Evolutionary conservation across 2,329 filamentous ascomycete genomes (phyloP).

Genomic region (Alternaria brassicicola): DNA sequence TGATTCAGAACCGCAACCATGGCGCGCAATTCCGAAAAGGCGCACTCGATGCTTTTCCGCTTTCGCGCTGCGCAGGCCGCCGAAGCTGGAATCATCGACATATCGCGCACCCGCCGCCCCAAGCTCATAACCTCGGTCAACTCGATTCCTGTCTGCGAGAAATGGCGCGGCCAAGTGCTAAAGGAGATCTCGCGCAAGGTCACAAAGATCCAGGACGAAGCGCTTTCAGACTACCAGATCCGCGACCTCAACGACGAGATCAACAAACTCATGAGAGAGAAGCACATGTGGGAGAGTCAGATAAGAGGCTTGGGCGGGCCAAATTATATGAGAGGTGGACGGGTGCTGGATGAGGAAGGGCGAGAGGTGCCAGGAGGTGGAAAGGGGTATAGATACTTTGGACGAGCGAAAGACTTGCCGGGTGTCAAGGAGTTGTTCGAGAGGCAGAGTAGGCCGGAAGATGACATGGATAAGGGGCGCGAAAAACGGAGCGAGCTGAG

Average conservation of each 20-base stretch:
- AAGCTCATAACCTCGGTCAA: constrained; percentile 88
- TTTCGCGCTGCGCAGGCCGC: constrained; percentile 97
- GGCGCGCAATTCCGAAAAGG: constrained; percentile 98
- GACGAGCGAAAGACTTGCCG: constrained; percentile 83
- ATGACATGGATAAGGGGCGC: constrained; percentile 64
- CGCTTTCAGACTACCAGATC: constrained; percentile 95
- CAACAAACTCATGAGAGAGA: constrained; percentile 98
- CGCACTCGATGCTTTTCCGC: constrained; percentile 99
- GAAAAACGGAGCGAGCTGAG: constrained; percentile 73
- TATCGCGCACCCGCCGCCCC: constrained; percentile 84
- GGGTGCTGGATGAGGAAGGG: constrained; percentile 62
- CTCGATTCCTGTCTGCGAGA: constrained; percentile 86
- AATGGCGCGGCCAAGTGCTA: constrained; percentile 96
- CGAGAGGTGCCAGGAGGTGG: constrained; percentile 68
- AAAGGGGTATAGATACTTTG: constrained; percentile 87
- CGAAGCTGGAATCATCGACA: constrained; percentile 94
- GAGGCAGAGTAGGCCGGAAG: constrained; percentile 41
- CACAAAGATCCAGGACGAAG: constrained; percentile 88
- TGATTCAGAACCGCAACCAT: constrained; percentile 32
- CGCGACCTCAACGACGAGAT: constrained; percentile 98
- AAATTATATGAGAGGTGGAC: constrained; percentile 84
- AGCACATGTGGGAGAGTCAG: constrained; percentile 98
- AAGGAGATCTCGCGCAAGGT: constrained; percentile 98
- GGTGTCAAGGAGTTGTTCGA: constrained; percentile 86
- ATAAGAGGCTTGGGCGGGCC: constrained; percentile 95